Evolutionary conservation across 2,329 filamentous ascomycete species (phyloP).

Genomic region (Colletotrichum sp.): DNA sequence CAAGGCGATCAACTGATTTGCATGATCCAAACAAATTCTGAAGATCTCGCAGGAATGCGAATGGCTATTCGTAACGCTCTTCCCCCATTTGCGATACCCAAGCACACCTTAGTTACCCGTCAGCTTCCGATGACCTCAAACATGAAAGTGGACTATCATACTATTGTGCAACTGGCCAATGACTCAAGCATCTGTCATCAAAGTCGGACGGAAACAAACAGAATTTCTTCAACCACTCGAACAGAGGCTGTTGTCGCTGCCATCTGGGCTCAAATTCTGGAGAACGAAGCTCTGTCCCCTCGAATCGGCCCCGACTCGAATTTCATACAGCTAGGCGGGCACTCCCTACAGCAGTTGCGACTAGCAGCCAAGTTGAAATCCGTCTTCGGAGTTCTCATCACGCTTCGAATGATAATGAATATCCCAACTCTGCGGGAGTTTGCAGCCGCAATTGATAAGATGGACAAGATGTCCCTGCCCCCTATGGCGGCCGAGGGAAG

Average conservation of each 20-base stretch:
- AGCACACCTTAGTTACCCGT: conserved; percentile 25
- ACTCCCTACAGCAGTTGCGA: conserved; percentile 29
- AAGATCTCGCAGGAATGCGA: conserved; percentile 4
- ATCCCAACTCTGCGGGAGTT: not conserved
- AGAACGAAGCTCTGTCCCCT: not conserved
- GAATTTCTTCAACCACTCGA: not conserved
- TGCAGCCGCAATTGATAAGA: not conserved
- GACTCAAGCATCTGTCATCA: not conserved
- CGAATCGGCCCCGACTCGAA: conserved; percentile 21
- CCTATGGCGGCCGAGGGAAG: not conserved
- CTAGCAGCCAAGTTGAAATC: conserved; percentile 9
- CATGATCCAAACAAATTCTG: conserved; percentile 27
- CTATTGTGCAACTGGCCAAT: conserved; percentile 17
- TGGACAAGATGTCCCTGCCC: not conserved
- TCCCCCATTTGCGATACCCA: conserved; percentile 31
- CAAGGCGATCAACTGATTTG: conserved; percentile 30
- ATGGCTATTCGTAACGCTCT: conserved; percentile 16
- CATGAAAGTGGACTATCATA: conserved; percentile 38
- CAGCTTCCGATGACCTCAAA: conserved; percentile 32
- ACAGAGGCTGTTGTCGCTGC: not conserved
- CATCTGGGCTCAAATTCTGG: conserved; percentile 21
- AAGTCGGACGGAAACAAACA: not conserved
- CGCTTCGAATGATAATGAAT: conserved; percentile 24
- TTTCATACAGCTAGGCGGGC: conserved; percentile 31
- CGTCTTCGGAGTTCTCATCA: not conserved